Conservation (phyloP, 257 asterid species). For the Lycium barbarum region DNA sequence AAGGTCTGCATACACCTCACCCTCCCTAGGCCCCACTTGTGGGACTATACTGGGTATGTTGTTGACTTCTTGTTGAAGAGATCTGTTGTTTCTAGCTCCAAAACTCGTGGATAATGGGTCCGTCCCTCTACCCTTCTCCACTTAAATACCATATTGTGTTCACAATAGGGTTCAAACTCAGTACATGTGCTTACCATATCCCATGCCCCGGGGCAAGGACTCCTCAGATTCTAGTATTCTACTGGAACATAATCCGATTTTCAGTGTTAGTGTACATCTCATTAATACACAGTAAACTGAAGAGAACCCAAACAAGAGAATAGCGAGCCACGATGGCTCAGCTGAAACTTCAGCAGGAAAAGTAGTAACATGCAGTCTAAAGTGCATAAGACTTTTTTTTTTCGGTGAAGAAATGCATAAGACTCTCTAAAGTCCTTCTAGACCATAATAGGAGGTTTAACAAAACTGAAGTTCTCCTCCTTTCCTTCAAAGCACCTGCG, state of each 20-base stretch:
- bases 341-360: background rate
- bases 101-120: background rate
- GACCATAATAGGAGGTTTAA: background rate
- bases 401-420: background rate
- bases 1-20: no score
- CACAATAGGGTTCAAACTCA: background rate
- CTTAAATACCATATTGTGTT: background rate
- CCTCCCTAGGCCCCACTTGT: no score
- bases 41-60: no score
- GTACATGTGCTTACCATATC: background rate
- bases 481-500: background rate
- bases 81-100: background rate
- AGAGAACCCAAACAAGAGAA: background rate
- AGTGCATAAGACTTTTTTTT: background rate
- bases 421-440: background rate
- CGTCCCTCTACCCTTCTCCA: background rate
- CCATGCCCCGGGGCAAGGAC: background rate
- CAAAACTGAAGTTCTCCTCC: background rate
- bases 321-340: background rate
- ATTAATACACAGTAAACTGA: background rate
- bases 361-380: background rate
- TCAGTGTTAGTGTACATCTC: background rate
- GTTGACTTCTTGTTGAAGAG: no score
- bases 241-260: background rate
- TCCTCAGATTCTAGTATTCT: background rate